Percentiles rank a stretch among this genome's conserved stretches.
Conservation (phyloP, 75 land plant genomes). For the Selaginella tamariscina region DNA sequence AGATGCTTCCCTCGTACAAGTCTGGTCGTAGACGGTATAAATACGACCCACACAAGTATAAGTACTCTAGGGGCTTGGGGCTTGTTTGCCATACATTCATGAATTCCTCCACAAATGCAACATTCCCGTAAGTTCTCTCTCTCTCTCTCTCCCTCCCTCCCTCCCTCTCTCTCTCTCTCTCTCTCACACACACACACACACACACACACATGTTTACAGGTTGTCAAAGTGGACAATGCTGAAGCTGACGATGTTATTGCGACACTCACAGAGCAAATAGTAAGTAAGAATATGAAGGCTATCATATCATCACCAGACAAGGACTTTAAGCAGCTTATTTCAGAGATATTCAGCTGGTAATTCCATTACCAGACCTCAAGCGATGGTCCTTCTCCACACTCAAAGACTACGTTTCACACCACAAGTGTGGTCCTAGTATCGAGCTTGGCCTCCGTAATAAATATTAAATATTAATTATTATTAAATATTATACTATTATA, state of each 20-base stretch:
- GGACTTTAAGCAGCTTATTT: conserved; percentile 85
- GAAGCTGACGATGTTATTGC: conserved; percentile 96
- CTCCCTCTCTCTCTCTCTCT: neutral
- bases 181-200: neutral
- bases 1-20: too few relatives aligned
- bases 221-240: conserved; percentile 50
- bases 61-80: too few relatives aligned
- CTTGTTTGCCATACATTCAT: conserved; percentile 19
- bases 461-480: neutral
- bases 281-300: conserved; percentile 35
- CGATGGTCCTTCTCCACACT: conserved; percentile 91
- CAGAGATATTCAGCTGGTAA: conserved; percentile 65
- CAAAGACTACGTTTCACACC: conserved; percentile 63
- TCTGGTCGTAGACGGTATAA: too few relatives aligned
- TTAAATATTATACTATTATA: neutral
- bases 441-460: conserved; percentile 68
- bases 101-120: conserved; percentile 47
- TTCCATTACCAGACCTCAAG: conserved; percentile 61
- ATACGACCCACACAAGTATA: too few relatives aligned
- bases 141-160: neutral
- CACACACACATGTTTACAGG: conserved; percentile 25
- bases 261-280: conserved; percentile 54
- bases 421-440: conserved; percentile 52
- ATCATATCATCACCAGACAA: conserved; percentile 90
- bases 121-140: conserved; percentile 49